Conservation (phyloP, 1,139 yeast species). For the Pichia sp. region DNA sequence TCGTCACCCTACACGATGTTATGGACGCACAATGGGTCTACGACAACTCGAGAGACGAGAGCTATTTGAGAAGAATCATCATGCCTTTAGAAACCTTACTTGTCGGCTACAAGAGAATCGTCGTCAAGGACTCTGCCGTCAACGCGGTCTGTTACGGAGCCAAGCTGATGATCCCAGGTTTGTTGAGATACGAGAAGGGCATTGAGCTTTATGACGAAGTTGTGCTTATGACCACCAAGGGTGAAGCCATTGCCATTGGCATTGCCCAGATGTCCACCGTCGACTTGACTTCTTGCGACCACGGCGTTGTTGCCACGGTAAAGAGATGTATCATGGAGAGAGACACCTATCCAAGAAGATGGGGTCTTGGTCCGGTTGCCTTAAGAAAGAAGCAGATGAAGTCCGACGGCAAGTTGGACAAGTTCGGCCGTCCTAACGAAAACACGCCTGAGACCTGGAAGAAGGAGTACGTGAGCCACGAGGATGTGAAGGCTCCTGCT, state of each 20-base stretch:
- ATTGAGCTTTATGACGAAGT: conserved; percentile 97
- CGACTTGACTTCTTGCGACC: conserved; percentile 93
- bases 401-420: conserved; percentile 95
- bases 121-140: conserved; percentile 96
- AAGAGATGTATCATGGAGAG: conserved; percentile 99
- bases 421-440: conserved; percentile 89
- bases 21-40: conserved; percentile 97
- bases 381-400: conserved; percentile 97
- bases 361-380: conserved; percentile 99
- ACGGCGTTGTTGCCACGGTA: conserved; percentile 97
- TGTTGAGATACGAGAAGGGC: conserved; percentile 95
- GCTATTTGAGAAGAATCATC: conserved; percentile 87
- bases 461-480: conserved; percentile 76
- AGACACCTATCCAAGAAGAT: conserved; percentile 98
- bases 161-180: conserved; percentile 97
- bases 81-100: conserved; percentile 92
- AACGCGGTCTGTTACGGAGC: conserved; percentile 99
- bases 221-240: conserved; percentile 96
- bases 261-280: conserved; percentile 99
- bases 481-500: conserved; percentile 52
- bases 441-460: conserved; percentile 94
- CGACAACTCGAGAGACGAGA: conserved; percentile 95
- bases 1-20: conserved; percentile 95
- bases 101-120: conserved; percentile 93
- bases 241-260: conserved; percentile 98